Conservation (phyloP, 2,329 filamentous ascomycete genomes). For the Fusarium penzigii region DNA sequence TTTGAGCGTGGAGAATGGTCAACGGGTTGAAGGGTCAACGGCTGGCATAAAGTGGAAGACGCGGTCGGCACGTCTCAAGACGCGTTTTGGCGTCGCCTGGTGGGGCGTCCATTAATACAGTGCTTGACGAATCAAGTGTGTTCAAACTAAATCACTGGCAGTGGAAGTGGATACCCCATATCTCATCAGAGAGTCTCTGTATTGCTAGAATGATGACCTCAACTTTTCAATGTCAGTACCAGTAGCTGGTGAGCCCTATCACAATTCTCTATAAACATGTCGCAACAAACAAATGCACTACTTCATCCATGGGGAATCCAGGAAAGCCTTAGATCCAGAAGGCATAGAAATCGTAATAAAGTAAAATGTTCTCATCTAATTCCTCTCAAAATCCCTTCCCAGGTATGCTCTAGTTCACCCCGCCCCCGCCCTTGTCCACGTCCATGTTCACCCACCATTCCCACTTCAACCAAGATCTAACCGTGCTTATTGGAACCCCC, state of each 20-base stretch:
- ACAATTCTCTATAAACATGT: too few species aligned
- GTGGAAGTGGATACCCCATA: too few species aligned
- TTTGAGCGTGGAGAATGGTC: slow-evolving; percentile 6
- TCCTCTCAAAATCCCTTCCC: slow-evolving; percentile 11
- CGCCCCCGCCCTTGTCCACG: neutral
- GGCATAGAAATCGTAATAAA: too few species aligned
- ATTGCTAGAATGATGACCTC: too few species aligned
- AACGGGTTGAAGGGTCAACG: slow-evolving; percentile 11
- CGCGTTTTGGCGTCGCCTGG: slow-evolving; percentile 29
- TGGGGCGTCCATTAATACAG: slow-evolving; percentile 25
- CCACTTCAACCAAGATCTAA: slow-evolving; percentile 1
- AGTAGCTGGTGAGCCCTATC: too few species aligned
- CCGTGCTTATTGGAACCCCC: too few species aligned
- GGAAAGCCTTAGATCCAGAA: too few species aligned
- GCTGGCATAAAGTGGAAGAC: slow-evolving; percentile 29
- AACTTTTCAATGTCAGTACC: too few species aligned
- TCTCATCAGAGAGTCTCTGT: too few species aligned
- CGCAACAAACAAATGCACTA: too few species aligned
- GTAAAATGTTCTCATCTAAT: slow-evolving; percentile 2
- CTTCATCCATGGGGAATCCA: too few species aligned
- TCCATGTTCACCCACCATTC: slow-evolving; percentile 1
- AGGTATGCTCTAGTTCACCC: slow-evolving; percentile 8
- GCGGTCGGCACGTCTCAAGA: slow-evolving; percentile 24
- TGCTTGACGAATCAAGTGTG: slow-evolving; percentile 15
- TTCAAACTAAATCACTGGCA: neutral